Evolutionary conservation across 2,329 filamentous ascomycete genomes (phyloP).

Genomic region (Botrytis sinoallii): DNA sequence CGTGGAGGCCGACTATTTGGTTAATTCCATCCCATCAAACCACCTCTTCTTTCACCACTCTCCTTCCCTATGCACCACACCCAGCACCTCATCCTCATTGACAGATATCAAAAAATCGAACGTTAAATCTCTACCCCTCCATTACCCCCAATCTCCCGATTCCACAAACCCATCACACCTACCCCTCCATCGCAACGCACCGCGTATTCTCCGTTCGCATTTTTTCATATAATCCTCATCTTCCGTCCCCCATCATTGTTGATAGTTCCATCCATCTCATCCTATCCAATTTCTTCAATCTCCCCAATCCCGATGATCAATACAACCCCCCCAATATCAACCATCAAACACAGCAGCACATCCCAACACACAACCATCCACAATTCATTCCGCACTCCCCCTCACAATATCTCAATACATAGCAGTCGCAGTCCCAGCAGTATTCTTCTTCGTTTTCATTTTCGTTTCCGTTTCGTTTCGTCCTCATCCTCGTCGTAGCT

Average conservation of each 20-base stretch:
- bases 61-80: too few species aligned
- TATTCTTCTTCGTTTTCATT: not conserved
- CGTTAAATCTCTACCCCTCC: not conserved
- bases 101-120: not conserved
- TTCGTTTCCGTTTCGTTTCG: not conserved
- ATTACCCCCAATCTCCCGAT: too few species aligned
- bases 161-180: not conserved
- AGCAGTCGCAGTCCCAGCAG: not conserved
- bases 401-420: not conserved
- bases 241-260: too few species aligned
- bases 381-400: not conserved
- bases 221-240: too few species aligned
- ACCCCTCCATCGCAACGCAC: not conserved
- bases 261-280: too few species aligned
- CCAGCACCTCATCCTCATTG: not conserved
- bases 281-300: too few species aligned
- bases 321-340: not conserved
- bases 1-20: not conserved
- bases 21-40: not conserved
- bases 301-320: not conserved
- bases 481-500: not conserved
- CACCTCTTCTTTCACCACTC: not conserved
- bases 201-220: not conserved
- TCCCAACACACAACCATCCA: not conserved
- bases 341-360: not conserved